Base-by-base conservation (phyloP, 208 protist species). In the Wallacemonas collosoma region DNA sequence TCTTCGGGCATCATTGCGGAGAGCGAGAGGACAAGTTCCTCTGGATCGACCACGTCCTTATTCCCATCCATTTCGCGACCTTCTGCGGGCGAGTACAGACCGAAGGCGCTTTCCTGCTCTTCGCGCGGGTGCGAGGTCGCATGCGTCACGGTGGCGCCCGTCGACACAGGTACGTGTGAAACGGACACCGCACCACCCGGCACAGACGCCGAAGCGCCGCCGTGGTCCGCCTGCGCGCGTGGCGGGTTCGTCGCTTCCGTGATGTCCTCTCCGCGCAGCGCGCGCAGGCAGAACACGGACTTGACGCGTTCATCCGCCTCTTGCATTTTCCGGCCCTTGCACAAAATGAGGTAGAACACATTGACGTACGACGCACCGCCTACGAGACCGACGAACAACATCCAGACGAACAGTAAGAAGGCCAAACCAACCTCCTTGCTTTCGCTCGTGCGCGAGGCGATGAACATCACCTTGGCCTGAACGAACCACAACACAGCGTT, bases 361-460 rank as follows among this genome's bases (percentile, higher is more conserved):
- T 98, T 98, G 11, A 98, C 95, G 76, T 98, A 98, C 7, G 87
- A 95, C 5, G 90, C 88, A 43, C 95, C 95, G 48, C 95, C 93
- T 17, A 97, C 63, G 8, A 98, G 73, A 26, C 95, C 95, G 40
- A 96, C 89, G 57, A 91, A 96, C n/a, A 97, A 35, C 93, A 98
- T 97, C 80, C 87, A 90, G 17, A 67, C 78, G 62, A 97, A 97
- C 9, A 93, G 76, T 2, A 89, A 26, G 69, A 92, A 96, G 45
- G 87, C 77, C 41, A 94, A 69, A 8, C 79, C 80, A 14, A 86
- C 57, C 73, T 94, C 72, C 41, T 55, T 65, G 55, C 44, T 63
- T 55, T 76, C 62, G 56, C 71, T 72, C 47, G 50, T 79, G 47
- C 75, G 36, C n/a, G 78, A 74, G 11, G 72, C 72, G 68, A 96